A percentile compares a stretch with the other conserved stretches of the same genome.
phyloP scores from a whole-genome alignment of 75 land plant species.

The Pinus albicaulis region DNA sequence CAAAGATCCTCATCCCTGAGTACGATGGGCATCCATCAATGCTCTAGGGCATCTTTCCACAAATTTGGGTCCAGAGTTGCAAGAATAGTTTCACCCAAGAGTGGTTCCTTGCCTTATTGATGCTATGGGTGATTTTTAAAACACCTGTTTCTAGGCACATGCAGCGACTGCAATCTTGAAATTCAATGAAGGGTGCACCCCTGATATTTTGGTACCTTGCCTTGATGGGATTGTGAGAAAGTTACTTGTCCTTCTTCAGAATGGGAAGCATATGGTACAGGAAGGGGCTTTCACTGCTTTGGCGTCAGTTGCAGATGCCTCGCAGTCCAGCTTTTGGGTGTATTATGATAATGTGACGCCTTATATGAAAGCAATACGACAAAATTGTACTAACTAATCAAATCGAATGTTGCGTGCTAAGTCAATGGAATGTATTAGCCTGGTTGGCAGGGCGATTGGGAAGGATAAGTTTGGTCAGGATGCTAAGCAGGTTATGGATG shows the following conservation, averaged over 20 bases:
- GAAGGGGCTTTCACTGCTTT: constrained; percentile 34
- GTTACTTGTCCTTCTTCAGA: constrained; percentile 27
- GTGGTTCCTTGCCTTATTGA: constrained; percentile 18
- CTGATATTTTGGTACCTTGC: constrained; percentile 29
- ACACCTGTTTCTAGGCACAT: constrained; percentile 29
- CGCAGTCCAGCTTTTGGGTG: constrained; percentile 22
- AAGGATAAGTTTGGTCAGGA: constrained; percentile 21
- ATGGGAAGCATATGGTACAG: constrained; percentile 28
- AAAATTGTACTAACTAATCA: constrained; percentile 25
- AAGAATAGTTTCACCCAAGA: constrained; percentile 26
- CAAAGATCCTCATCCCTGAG: constrained; percentile 32
- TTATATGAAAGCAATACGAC: constrained; percentile 20
- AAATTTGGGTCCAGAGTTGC: constrained; percentile 29
- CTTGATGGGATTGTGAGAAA: constrained; percentile 25
- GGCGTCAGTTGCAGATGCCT: constrained; percentile 29
- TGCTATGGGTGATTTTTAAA: constrained; percentile 29
- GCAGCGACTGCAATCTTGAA: constrained; percentile 31
- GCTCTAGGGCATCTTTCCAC: constrained; percentile 34
- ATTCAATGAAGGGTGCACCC: constrained; percentile 30
- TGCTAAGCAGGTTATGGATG: constrained; percentile 31
- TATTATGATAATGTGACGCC: constrained; percentile 30
- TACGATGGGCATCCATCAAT: constrained; percentile 34
- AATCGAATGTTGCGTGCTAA: constrained; percentile 31
- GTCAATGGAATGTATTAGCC: constrained; percentile 33
- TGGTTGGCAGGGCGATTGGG: constrained; percentile 31